phyloP scores from a whole-genome alignment of 1,284 basidiomycete genomes.

The Chondrostereum purpureum region DNA sequence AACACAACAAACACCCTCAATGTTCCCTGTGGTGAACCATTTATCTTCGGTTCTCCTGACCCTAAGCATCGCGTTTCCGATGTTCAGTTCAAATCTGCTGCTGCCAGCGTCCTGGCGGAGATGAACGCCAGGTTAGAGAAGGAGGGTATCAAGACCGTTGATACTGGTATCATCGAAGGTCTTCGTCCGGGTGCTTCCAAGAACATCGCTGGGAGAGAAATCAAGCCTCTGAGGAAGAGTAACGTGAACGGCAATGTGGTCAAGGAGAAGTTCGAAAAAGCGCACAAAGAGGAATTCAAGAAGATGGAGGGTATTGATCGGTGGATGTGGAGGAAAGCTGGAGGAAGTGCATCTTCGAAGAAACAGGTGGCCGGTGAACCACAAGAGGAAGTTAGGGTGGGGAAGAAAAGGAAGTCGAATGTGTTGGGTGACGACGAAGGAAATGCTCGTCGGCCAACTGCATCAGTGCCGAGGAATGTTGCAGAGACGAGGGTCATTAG shows the following conservation, averaged over 20 bases:
- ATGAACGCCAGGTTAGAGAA: slow-evolving; percentile 65
- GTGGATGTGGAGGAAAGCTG: slow-evolving; percentile 43
- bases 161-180: slow-evolving; percentile 33
- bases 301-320: slow-evolving; percentile 76
- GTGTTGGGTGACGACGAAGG: slow-evolving; percentile 20
- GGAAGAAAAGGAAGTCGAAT: slow-evolving; percentile 41
- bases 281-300: slow-evolving; percentile 57
- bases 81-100: slow-evolving; percentile 52
- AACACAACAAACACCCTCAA: slow-evolving; percentile 8
- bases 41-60: slow-evolving; percentile 68
- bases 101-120: slow-evolving; percentile 63
- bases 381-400: slow-evolving; percentile 37
- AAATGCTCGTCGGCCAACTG: slow-evolving; percentile 11
- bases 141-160: slow-evolving; percentile 37
- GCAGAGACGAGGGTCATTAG: slow-evolving; percentile 46
- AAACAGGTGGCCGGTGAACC: slow-evolving; percentile 17
- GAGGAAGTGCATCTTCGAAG: background rate
- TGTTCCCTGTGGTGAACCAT: slow-evolving; percentile 32
- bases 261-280: slow-evolving; percentile 47
- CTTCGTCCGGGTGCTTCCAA: slow-evolving; percentile 22
- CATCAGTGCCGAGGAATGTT: slow-evolving; percentile 16
- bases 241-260: slow-evolving; percentile 19
- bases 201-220: slow-evolving; percentile 15
- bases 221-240: slow-evolving; percentile 26
- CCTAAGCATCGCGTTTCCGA: slow-evolving; percentile 55